Evolutionary conservation across 2,329 filamentous ascomycete genomes (phyloP).

Genomic region (Sporothrix pseudoabietina): DNA sequence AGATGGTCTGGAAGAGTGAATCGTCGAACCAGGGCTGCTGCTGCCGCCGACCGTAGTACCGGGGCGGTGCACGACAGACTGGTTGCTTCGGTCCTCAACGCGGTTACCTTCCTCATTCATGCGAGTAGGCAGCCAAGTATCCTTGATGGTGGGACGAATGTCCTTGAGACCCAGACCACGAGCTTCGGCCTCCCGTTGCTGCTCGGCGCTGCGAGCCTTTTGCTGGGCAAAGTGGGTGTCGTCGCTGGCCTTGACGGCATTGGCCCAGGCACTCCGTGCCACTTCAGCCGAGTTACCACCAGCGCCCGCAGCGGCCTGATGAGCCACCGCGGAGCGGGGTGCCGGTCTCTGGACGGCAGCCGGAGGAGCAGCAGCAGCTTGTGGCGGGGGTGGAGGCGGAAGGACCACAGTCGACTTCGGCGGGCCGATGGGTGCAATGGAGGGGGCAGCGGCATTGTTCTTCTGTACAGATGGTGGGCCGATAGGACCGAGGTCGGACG

Average conservation of each 20-base stretch:
- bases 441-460: conserved; percentile 30
- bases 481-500: conserved; percentile 59
- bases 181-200: conserved; percentile 49
- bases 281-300: conserved; percentile 8
- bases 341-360: conserved; percentile 17
- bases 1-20: conserved; percentile 52
- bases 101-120: conserved; percentile 44
- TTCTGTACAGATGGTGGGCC: conserved; percentile 42
- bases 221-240: conserved; percentile 48
- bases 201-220: conserved; percentile 46
- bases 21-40: conserved; percentile 34
- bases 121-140: conserved; percentile 55
- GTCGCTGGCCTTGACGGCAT: conserved; percentile 51
- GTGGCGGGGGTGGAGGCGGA: conserved; percentile 13
- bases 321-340: neutral
- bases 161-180: conserved; percentile 51
- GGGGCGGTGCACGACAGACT: conserved; percentile 38
- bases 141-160: conserved; percentile 53
- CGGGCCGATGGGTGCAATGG: conserved; percentile 46
- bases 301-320: neutral
- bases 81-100: conserved; percentile 38
- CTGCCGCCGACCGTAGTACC: conserved; percentile 31
- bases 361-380: neutral
- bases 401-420: conserved; percentile 34
- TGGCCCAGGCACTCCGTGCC: conserved; percentile 43